Evolutionary conservation across 352 stramenopile species (phyloP).

Genomic region (Thalassiosira allenii): DNA sequence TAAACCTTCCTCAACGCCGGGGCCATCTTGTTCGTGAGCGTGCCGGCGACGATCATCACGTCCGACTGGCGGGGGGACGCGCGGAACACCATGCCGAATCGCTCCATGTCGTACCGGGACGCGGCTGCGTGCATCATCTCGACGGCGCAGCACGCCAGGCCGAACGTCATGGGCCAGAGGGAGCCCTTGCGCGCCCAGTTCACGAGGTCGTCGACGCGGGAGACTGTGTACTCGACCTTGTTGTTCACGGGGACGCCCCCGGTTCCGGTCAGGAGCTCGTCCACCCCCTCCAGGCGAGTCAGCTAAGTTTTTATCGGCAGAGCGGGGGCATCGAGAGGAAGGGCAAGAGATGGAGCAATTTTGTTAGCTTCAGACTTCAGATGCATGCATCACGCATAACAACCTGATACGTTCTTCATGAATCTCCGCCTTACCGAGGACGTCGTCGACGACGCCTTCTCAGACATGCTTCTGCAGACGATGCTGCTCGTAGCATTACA

Average conservation of each 20-base stretch:
- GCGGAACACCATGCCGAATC: conserved; percentile 98
- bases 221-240: conserved; percentile 96
- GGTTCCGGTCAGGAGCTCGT: conserved; percentile 70
- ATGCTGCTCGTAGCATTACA: conserved; percentile 28
- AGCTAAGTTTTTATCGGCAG: conserved; percentile 63
- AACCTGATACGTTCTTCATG: no score
- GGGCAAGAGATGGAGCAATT: neutral
- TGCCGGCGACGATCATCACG: conserved; percentile 99
- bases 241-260: conserved; percentile 76
- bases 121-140: conserved; percentile 98
- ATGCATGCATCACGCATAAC: no score
- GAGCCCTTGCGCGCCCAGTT: conserved; percentile 98
- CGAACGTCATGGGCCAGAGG: conserved; percentile 99
- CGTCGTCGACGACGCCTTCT: conserved; percentile 61
- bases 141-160: conserved; percentile 98
- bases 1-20: conserved; percentile 97
- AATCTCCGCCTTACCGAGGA: conserved; percentile 75
- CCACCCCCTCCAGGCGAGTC: conserved; percentile 74
- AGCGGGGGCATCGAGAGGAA: no score
- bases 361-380: no score
- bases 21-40: conserved; percentile 99
- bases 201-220: conserved; percentile 97
- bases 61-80: conserved; percentile 91
- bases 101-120: conserved; percentile 97
- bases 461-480: conserved; percentile 53